phyloP scores from a whole-genome alignment of 1,139 yeast genomes.

The Pichia sp. region DNA sequence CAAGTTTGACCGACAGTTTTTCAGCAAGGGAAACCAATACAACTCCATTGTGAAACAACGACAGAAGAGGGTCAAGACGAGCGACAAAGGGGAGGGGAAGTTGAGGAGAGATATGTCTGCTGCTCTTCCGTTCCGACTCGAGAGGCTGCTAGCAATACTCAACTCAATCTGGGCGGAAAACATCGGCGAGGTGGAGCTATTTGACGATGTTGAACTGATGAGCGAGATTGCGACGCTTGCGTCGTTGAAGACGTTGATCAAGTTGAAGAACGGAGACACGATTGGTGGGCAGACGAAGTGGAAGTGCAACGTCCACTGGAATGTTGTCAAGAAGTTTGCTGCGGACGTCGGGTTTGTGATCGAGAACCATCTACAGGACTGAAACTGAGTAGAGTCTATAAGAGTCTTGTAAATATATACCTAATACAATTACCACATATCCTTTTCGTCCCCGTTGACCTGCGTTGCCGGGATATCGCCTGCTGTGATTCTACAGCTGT shows the following conservation, averaged over 20 bases:
- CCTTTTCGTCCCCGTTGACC: conserved; percentile 23
- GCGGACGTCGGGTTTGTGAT: conserved; percentile 46
- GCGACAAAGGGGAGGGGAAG: conserved; percentile 30
- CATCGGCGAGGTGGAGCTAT: conserved; percentile 31
- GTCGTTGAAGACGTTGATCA: conserved; percentile 44
- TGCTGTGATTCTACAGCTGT: conserved; percentile 19
- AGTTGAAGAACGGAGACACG: conserved; percentile 40
- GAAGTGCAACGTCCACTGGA: conserved; percentile 51
- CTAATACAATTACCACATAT: conserved; percentile 25
- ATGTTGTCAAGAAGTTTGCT: conserved; percentile 41
- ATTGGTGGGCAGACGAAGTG: conserved; percentile 50
- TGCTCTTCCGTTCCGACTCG: conserved; percentile 48
- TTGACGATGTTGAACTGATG: conserved; percentile 45
- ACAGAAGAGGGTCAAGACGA: conserved; percentile 33
- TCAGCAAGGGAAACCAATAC: conserved; percentile 26
- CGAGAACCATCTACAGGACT: conserved; percentile 38
- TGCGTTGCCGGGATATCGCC: conserved; percentile 25
- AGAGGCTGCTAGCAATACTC: conserved; percentile 48
- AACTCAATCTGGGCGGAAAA: conserved; percentile 41
- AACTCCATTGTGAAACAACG: conserved; percentile 22
- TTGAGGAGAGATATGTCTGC: conserved; percentile 41
- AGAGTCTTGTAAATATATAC: background rate
- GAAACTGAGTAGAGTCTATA: background rate
- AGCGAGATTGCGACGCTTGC: conserved; percentile 48
- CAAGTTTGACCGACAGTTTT: conserved; percentile 38